A percentile compares a stretch with the other conserved stretches of the same genome.
Evolutionary conservation across 208 protist genomes (phyloP).

Genomic region (Trypanosoma melophagium): DNA sequence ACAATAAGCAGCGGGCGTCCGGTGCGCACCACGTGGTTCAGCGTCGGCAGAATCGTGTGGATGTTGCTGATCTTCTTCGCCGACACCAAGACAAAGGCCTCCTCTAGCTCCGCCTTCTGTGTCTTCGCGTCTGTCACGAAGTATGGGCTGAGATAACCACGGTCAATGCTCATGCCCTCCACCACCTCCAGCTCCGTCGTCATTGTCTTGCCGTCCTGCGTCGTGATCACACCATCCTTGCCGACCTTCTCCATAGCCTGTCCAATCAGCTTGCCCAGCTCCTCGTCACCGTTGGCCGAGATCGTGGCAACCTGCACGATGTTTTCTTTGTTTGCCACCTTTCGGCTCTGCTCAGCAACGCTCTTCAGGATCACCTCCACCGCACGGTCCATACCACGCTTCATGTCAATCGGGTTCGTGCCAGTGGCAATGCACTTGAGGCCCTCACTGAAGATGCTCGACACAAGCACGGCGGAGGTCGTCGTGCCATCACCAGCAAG

Average conservation of each 20-base stretch:
- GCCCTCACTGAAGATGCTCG: conserved; percentile 97
- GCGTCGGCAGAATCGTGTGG: conserved; percentile 74
- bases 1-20: conserved; percentile 88
- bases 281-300: conserved; percentile 98
- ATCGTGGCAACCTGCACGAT: conserved; percentile 99
- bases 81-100: conserved; percentile 94
- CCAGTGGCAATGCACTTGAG: conserved; percentile 98
- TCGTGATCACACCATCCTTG: conserved; percentile 99
- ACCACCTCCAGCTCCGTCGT: conserved; percentile 98
- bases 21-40: conserved; percentile 85
- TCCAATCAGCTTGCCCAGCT: conserved; percentile 98
- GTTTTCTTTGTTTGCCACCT: conserved; percentile 96
- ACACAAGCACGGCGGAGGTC: conserved; percentile 98
- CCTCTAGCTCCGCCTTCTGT: conserved; percentile 96
- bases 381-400: conserved; percentile 97
- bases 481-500: conserved; percentile 98
- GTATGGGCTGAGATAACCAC: conserved; percentile 98
- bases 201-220: conserved; percentile 98
- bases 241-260: conserved; percentile 99
- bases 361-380: conserved; percentile 91
- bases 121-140: conserved; percentile 99
- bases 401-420: conserved; percentile 99
- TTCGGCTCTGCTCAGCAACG: conserved; percentile 93
- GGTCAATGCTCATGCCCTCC: conserved; percentile 98
- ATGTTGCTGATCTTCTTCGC: conserved; percentile 79